phyloP scores from a whole-genome alignment of 352 stramenopile species.

The Phytopythium kandeliae region DNA sequence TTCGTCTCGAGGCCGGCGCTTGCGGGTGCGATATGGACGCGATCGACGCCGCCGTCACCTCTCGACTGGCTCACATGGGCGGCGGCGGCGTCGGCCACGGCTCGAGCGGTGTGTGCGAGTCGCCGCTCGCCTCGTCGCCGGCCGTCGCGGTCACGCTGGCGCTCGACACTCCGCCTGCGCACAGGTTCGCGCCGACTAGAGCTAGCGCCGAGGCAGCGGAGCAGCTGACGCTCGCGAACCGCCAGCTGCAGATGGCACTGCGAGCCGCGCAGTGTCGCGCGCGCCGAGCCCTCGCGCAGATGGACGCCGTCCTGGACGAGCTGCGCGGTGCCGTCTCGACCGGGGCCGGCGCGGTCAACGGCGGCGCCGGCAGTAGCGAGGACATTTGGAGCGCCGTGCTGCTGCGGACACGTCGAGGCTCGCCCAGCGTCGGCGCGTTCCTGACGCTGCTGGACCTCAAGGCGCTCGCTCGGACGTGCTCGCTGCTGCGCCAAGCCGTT shows the following conservation, averaged over 20 bases:
- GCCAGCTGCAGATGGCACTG: slow-evolving; percentile 64
- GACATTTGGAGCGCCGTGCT: slow-evolving; percentile 26
- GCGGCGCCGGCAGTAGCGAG: background rate
- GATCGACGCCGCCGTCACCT: slow-evolving; percentile 41
- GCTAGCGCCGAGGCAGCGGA: slow-evolving; percentile 57
- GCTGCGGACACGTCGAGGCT: slow-evolving; percentile 6
- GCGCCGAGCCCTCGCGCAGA: slow-evolving; percentile 45
- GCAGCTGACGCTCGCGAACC: slow-evolving; percentile 53
- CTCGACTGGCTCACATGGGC: slow-evolving; percentile 11
- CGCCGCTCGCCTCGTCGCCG: slow-evolving; percentile 5
- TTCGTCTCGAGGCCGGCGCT: slow-evolving; percentile 32
- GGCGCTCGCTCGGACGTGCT: slow-evolving; percentile 24
- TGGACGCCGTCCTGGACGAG: slow-evolving; percentile 47
- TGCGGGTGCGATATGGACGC: slow-evolving; percentile 40
- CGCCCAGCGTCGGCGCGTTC: slow-evolving; percentile 11
- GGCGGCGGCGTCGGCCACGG: background rate
- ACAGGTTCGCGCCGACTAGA: slow-evolving; percentile 53
- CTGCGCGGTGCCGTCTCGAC: slow-evolving; percentile 33
- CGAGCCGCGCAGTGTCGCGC: slow-evolving; percentile 56
- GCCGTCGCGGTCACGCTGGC: slow-evolving; percentile 29
- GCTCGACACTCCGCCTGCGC: slow-evolving; percentile 42
- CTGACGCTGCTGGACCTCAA: slow-evolving; percentile 45
- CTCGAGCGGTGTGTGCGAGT: slow-evolving; percentile 20
- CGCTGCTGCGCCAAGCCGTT: slow-evolving; percentile 21
- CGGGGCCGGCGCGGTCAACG: background rate